A percentile compares a stretch with the other conserved stretches of the same genome.
Evolutionary conservation across 148 eudicot genomes (phyloP).

Genomic region (Agrostemma githago): DNA sequence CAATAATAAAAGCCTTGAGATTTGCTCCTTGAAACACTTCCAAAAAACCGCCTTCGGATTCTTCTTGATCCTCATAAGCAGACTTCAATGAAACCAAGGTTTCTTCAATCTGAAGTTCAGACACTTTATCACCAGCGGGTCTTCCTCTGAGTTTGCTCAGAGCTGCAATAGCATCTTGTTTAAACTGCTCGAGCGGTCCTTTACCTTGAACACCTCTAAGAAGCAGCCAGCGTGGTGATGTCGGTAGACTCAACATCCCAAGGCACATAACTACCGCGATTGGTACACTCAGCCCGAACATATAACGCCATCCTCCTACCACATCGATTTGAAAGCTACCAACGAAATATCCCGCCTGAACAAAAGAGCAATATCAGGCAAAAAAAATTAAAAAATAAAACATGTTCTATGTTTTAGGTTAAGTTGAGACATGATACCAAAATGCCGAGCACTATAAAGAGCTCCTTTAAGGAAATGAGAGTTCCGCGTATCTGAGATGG

Average conservation of each 20-base stretch:
- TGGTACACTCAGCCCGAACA: slow-evolving; percentile 82
- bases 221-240: slow-evolving; percentile 97
- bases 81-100: slow-evolving; percentile 66
- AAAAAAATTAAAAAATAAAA: neutral
- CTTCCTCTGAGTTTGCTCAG: slow-evolving; percentile 78
- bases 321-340: slow-evolving; percentile 68
- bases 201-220: slow-evolving; percentile 82
- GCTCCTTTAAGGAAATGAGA: slow-evolving; percentile 80
- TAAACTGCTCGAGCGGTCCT: slow-evolving; percentile 57
- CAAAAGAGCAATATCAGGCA: slow-evolving; percentile 1
- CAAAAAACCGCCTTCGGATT: slow-evolving; percentile 63
- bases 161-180: slow-evolving; percentile 67
- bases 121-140: slow-evolving; percentile 60
- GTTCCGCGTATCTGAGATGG: slow-evolving; percentile 97
- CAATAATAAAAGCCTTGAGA: slow-evolving; percentile 88
- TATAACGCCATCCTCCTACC: slow-evolving; percentile 98
- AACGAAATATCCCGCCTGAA: slow-evolving; percentile 81
- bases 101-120: slow-evolving; percentile 74
- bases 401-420: neutral
- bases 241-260: slow-evolving; percentile 85
- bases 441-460: slow-evolving; percentile 84
- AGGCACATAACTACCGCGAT: slow-evolving; percentile 72
- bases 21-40: slow-evolving; percentile 91
- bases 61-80: slow-evolving; percentile 57
- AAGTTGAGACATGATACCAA: slow-evolving; percentile 43